Conservation (phyloP, 225 moss, liverwort and hornwort genomes). For the Pleurozium schreberi region DNA sequence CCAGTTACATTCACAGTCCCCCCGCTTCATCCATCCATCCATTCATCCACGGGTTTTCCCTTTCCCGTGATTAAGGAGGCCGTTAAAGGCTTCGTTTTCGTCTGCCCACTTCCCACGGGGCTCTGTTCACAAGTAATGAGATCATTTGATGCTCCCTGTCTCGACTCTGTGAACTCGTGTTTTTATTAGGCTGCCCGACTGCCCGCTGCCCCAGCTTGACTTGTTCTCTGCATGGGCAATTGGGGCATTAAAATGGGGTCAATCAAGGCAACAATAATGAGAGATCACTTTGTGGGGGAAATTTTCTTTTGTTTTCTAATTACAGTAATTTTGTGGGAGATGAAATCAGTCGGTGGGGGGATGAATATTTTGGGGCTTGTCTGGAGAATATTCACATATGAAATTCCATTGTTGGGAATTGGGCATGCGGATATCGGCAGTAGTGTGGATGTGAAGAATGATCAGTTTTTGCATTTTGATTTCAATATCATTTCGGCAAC, state of each 20-base stretch:
- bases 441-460: neutral
- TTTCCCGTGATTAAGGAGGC: constrained; percentile 2
- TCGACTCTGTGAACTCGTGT: neutral
- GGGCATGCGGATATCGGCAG: neutral
- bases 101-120: neutral
- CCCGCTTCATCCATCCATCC: neutral
- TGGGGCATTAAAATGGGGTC: constrained; percentile 3
- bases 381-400: no score
- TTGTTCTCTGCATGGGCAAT: neutral
- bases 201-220: constrained; percentile 3
- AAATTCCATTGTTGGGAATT: neutral
- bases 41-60: neutral
- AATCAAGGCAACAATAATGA: neutral
- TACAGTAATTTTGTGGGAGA: neutral
- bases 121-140: neutral
- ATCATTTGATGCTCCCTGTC: neutral
- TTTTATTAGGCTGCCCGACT: neutral
- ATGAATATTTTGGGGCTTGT: neutral
- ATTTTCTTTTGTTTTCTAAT: neutral
- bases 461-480: neutral
- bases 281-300: neutral
- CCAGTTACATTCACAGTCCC: neutral
- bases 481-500: neutral
- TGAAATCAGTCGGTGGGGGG: neutral
- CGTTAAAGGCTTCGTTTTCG: constrained; percentile 8